phyloP scores from a whole-genome alignment of 1,139 yeast species.

The Pichia sp. region DNA sequence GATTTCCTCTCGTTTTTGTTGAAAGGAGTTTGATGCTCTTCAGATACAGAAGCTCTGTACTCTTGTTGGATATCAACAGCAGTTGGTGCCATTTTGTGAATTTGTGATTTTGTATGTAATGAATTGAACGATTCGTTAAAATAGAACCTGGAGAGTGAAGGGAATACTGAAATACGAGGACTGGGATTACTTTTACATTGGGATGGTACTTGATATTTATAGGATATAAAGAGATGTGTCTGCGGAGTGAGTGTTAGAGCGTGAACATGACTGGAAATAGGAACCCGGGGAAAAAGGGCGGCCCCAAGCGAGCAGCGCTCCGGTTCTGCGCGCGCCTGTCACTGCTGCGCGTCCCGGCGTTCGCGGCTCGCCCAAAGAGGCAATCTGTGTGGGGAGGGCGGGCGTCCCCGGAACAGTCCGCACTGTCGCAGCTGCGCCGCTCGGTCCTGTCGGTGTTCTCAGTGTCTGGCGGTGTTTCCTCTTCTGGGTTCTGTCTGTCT shows the following conservation, averaged over 20 bases:
- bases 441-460: no score
- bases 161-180: background rate
- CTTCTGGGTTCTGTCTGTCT: no score
- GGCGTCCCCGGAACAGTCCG: background rate
- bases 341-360: background rate
- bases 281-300: no score
- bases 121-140: background rate
- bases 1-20: slow-evolving; percentile 24
- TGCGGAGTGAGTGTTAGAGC: background rate
- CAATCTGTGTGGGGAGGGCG: background rate
- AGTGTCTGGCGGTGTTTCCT: no score
- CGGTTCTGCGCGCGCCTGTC: no score
- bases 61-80: slow-evolving; percentile 30
- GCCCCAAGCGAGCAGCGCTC: no score
- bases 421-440: no score
- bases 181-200: background rate
- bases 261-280: background rate
- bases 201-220: background rate
- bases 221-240: background rate
- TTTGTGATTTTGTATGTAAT: background rate
- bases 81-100: slow-evolving; percentile 30
- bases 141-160: background rate
- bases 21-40: slow-evolving; percentile 19
- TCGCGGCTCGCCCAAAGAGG: background rate
- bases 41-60: slow-evolving; percentile 22